These are phyloP conservation scores for Ceratocystis eucalypticola DNA, from an alignment of 2,329 filamentous ascomycete species.

Conservation along the genomic window DNA sequence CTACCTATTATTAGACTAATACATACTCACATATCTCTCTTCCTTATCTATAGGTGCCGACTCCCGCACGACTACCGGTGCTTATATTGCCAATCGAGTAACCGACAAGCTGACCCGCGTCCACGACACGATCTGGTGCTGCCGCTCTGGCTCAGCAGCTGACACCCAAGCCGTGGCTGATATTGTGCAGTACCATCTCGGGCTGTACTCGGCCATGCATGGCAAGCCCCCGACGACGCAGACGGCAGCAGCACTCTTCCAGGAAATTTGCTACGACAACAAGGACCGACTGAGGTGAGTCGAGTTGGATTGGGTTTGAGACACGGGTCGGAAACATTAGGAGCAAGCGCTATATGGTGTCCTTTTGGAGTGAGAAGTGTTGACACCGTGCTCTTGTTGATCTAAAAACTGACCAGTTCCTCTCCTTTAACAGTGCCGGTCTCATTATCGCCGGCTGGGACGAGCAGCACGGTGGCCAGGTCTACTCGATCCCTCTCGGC, in stretches of 20 bases:
- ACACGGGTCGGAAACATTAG: neutral
- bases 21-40: neutral
- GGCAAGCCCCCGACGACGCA: conserved; percentile 85
- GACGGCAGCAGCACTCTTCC: conserved; percentile 89
- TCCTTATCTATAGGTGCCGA: conserved; percentile 53
- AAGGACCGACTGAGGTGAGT: conserved; percentile 81
- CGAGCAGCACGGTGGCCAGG: conserved; percentile 83
- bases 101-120: conserved; percentile 99
- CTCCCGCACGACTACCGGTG: conserved; percentile 90
- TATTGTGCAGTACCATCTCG: conserved; percentile 92
- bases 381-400: neutral
- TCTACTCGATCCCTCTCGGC: conserved; percentile 92
- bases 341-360: neutral
- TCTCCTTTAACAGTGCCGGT: conserved; percentile 52
- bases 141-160: conserved; percentile 89
- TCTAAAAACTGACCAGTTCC: neutral
- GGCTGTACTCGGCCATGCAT: conserved; percentile 81
- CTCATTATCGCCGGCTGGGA: conserved; percentile 99
- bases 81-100: conserved; percentile 97
- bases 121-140: conserved; percentile 99
- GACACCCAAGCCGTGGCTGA: conserved; percentile 97
- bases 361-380: neutral
- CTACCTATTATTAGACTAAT: too few relatives aligned
- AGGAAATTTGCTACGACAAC: conserved; percentile 96
- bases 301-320: neutral